Percentiles rank a stretch among this genome's conserved stretches.
Conservation (phyloP, 2,329 filamentous ascomycete species). For the Penicillium griseofulvum region DNA sequence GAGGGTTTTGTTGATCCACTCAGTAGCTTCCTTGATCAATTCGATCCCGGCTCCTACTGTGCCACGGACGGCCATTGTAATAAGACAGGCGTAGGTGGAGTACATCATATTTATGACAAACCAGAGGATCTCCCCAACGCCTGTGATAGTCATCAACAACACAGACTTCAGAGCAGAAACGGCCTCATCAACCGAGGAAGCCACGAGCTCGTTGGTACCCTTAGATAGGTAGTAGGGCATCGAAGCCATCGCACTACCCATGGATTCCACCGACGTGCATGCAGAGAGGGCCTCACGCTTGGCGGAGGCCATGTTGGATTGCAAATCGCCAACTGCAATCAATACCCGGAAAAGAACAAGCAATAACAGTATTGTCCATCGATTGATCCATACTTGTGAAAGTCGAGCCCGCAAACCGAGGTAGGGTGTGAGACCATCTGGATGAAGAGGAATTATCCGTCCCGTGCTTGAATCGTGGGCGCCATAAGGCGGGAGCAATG, state of each 20-base stretch:
- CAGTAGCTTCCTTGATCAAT: constrained; percentile 58
- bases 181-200: constrained; percentile 73
- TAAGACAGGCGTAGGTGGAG: constrained; percentile 84
- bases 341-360: constrained; percentile 81
- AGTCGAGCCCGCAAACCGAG: constrained; percentile 84
- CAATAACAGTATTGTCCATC: constrained; percentile 87
- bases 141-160: constrained; percentile 74
- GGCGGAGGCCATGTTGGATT: constrained; percentile 72
- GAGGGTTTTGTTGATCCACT: constrained; percentile 59
- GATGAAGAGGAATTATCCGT: constrained; percentile 57
- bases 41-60: constrained; percentile 69
- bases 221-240: constrained; percentile 94
- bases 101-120: constrained; percentile 92
- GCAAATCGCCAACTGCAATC: constrained; percentile 69
- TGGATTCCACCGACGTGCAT: constrained; percentile 86
- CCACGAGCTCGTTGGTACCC: constrained; percentile 84
- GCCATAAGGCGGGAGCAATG: constrained; percentile 42
- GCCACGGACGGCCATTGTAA: constrained; percentile 77
- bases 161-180: constrained; percentile 77
- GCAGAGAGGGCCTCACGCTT: constrained; percentile 79
- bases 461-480: constrained; percentile 51
- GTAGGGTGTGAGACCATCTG: constrained; percentile 79
- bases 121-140: constrained; percentile 80
- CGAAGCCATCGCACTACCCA: constrained; percentile 93
- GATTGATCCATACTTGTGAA: constrained; percentile 96